Evolutionary conservation across 768 basidiomycete species (phyloP).

Genomic region (Kockovaella imperatae): DNA sequence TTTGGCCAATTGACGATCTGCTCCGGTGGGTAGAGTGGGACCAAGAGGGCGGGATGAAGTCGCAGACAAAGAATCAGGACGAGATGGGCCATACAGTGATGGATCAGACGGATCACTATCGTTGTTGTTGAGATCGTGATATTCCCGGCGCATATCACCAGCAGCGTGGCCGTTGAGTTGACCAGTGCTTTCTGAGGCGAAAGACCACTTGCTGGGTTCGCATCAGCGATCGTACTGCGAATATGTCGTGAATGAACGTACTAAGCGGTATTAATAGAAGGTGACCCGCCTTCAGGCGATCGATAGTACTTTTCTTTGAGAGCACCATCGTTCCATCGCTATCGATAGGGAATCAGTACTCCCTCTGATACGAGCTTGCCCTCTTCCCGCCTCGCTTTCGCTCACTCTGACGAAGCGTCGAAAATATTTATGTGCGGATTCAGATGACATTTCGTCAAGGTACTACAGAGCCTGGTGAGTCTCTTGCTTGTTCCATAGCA

Average conservation of each 20-base stretch:
- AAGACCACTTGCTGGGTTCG: slow-evolving; percentile 61
- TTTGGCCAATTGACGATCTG: slow-evolving; percentile 56
- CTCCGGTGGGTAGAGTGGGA: slow-evolving; percentile 34
- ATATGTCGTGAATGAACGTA: slow-evolving; percentile 1
- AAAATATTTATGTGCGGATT: slow-evolving; percentile 69
- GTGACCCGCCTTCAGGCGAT: slow-evolving; percentile 46
- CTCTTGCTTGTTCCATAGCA: background rate
- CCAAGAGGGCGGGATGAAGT: slow-evolving; percentile 14
- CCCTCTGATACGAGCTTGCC: background rate
- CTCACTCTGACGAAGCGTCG: slow-evolving; percentile 64
- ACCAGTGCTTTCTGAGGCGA: slow-evolving; percentile 60
- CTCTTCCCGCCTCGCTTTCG: background rate
- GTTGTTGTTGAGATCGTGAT: background rate
- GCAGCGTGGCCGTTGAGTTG: slow-evolving; percentile 47
- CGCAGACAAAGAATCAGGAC: slow-evolving; percentile 12
- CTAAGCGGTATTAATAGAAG: slow-evolving; percentile 67
- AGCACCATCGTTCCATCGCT: slow-evolving; percentile 49
- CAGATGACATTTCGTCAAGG: slow-evolving; percentile 75
- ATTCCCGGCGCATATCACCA: background rate
- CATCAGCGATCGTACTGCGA: background rate
- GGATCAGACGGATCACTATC: slow-evolving; percentile 1
- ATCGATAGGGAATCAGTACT: slow-evolving; percentile 38
- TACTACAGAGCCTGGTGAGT: slow-evolving; percentile 51
- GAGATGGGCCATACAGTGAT: no score
- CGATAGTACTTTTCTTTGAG: slow-evolving; percentile 27